phyloP scores from a whole-genome alignment of 179 eudicot genomes.

The Beta lomatogona region DNA sequence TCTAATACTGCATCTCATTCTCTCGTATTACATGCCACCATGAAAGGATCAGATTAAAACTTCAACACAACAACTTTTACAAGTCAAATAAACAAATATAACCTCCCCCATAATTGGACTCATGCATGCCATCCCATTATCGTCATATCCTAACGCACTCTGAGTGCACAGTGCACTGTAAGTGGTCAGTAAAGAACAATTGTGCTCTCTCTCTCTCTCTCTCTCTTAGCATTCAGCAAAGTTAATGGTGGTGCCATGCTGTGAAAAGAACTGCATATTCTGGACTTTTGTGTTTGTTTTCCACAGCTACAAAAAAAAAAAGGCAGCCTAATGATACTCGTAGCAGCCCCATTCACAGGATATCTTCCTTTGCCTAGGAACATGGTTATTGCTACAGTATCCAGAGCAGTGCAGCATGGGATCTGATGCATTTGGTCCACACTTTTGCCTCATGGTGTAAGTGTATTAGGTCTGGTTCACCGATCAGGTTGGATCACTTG shows the following conservation, averaged over 20 bases:
- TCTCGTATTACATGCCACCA: neutral
- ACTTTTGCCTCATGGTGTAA: neutral
- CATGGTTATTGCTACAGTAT: neutral
- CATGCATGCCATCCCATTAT: neutral
- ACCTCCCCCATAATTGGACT: neutral
- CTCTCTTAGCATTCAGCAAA: neutral
- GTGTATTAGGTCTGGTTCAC: too few relatives aligned
- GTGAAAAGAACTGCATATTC: neutral
- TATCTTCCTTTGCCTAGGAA: neutral
- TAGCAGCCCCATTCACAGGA: neutral
- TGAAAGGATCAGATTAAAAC: neutral
- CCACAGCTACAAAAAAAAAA: neutral
- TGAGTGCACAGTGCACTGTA: constrained; percentile 8
- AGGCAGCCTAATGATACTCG: neutral
- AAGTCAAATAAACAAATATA: constrained; percentile 4
- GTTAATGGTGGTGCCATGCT: constrained; percentile 21
- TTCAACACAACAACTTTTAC: neutral
- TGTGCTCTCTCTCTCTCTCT: neutral
- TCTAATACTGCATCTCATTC: too few relatives aligned
- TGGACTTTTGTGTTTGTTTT: constrained; percentile 11
- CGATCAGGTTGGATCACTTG: too few relatives aligned
- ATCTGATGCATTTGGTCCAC: constrained; percentile 10
- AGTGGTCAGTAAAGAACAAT: constrained; percentile 8
- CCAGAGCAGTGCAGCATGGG: neutral
- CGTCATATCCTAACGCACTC: neutral